A percentile compares a stretch with the other conserved stretches of the same genome.
These are phyloP conservation scores for Erodium chrysanthum DNA, from an alignment of 441 rosid species.

Conservation along the genomic window DNA sequence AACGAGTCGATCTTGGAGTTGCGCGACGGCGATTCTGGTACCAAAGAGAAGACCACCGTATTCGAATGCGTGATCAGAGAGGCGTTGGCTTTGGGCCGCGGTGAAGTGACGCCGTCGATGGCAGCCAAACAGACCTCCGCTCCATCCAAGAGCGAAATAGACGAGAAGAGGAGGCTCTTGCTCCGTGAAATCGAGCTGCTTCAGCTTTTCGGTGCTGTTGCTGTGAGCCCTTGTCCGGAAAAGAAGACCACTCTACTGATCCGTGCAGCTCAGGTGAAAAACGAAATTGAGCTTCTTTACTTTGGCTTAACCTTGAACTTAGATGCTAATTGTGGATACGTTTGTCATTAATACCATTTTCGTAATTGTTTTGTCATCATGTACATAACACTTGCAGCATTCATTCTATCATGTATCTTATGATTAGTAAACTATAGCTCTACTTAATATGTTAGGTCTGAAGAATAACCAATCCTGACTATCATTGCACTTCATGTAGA, in stretches of 20 bases:
- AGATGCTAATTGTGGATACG: slow-evolving; percentile 7
- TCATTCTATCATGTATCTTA: not conserved
- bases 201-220: slow-evolving; percentile 54
- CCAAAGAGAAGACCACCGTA: slow-evolving; percentile 40
- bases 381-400: not conserved
- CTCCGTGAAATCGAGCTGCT: slow-evolving; percentile 61
- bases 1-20: slow-evolving; percentile 30
- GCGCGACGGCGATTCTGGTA: slow-evolving; percentile 29
- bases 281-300: slow-evolving; percentile 5
- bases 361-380: not conserved
- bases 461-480: not conserved
- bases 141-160: slow-evolving; percentile 23
- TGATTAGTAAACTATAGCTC: not conserved
- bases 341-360: not conserved
- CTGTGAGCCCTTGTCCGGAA: slow-evolving; percentile 22
- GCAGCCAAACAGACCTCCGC: slow-evolving; percentile 19
- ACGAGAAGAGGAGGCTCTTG: slow-evolving; percentile 41
- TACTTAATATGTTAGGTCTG: not conserved
- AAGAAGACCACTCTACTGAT: slow-evolving; percentile 43
- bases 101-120: slow-evolving; percentile 16
- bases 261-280: slow-evolving; percentile 34
- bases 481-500: not conserved
- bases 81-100: slow-evolving; percentile 34
- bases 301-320: slow-evolving; percentile 3
- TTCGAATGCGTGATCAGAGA: slow-evolving; percentile 50